Evolutionary conservation across 192 early-diverging fungal genomes (phyloP).

Genomic region (Podila epigama): DNA sequence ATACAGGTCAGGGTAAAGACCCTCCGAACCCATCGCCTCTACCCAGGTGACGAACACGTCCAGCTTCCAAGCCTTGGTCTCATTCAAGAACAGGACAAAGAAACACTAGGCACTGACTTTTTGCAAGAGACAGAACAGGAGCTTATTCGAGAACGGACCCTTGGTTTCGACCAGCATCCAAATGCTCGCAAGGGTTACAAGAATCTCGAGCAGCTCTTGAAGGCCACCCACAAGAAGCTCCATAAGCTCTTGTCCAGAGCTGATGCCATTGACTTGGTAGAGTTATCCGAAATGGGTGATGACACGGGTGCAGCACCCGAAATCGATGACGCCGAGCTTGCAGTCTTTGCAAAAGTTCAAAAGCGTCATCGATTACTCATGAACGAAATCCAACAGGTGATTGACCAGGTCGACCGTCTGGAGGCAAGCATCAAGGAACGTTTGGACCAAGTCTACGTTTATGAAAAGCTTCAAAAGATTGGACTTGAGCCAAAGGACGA

Average conservation of each 20-base stretch:
- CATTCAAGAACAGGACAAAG: conserved; percentile 16
- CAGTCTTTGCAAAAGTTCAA: conserved; percentile 23
- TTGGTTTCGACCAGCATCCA: conserved; percentile 16
- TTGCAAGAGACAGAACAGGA: conserved; percentile 29
- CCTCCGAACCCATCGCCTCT: conserved; percentile 15
- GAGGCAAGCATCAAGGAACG: conserved; percentile 7
- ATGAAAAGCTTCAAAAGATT: conserved; percentile 17
- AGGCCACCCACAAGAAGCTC: conserved; percentile 13
- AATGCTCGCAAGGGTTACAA: conserved; percentile 27
- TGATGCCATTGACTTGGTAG: conserved; percentile 6
- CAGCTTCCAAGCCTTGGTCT: conserved; percentile 21
- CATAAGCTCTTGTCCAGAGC: neutral
- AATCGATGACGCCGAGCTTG: conserved; percentile 9
- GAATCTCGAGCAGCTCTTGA: conserved; percentile 9
- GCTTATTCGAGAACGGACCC: conserved; percentile 24
- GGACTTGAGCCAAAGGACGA: conserved; percentile 25
- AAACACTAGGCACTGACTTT: conserved; percentile 4
- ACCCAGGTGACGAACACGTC: conserved; percentile 18
- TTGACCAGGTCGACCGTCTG: conserved; percentile 12
- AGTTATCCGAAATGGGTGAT: conserved; percentile 23
- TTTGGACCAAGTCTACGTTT: conserved; percentile 6
- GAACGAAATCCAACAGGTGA: conserved; percentile 6
- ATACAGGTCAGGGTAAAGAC: conserved; percentile 29
- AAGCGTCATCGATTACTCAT: conserved; percentile 5
- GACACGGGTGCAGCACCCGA: neutral